A percentile compares a stretch with the other conserved stretches of the same genome.
Evolutionary conservation across 352 stramenopile species (phyloP).

Genomic region (Globisporangium nodosum): DNA sequence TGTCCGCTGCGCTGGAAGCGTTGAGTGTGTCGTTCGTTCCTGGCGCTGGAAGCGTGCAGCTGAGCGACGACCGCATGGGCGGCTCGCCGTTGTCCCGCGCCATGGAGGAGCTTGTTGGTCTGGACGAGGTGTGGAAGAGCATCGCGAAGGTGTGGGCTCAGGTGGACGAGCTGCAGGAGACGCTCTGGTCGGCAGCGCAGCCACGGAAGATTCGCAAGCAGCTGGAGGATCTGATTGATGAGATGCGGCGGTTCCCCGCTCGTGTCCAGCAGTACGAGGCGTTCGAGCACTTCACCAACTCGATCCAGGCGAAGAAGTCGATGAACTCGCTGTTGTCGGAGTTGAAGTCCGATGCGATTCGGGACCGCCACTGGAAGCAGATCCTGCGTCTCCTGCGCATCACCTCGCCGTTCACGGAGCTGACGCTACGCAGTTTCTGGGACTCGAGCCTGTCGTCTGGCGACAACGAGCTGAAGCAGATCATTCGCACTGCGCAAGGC

Average conservation of each 20-base stretch:
- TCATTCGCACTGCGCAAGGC: conserved; percentile 97
- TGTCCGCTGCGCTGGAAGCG: conserved; percentile 93
- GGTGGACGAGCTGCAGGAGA: conserved; percentile 93
- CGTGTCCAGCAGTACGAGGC: conserved; percentile 98
- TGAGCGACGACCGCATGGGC: conserved; percentile 76
- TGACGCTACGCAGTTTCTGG: conserved; percentile 98
- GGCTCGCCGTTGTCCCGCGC: conserved; percentile 63
- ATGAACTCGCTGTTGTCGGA: conserved; percentile 95
- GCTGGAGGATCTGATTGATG: conserved; percentile 95
- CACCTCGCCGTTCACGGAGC: conserved; percentile 88
- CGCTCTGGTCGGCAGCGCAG: conserved; percentile 91
- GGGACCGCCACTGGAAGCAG: conserved; percentile 98
- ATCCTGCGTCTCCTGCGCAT: conserved; percentile 95
- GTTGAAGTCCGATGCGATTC: conserved; percentile 98
- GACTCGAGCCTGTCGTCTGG: conserved; percentile 90
- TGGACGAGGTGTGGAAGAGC: conserved; percentile 97
- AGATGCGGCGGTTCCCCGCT: conserved; percentile 94
- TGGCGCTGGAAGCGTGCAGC: conserved; percentile 34
- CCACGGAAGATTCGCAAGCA: conserved; percentile 94
- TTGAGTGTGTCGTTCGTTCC: conserved; percentile 83
- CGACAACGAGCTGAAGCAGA: conserved; percentile 95
- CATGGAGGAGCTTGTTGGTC: conserved; percentile 91
- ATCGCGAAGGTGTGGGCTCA: conserved; percentile 87
- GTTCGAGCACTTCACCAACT: conserved; percentile 93
- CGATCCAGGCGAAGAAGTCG: conserved; percentile 91